A percentile compares a stretch with the other conserved stretches of the same genome.
phyloP scores from a whole-genome alignment of 139 green algal genomes.

The Coccomyxa sp. region DNA sequence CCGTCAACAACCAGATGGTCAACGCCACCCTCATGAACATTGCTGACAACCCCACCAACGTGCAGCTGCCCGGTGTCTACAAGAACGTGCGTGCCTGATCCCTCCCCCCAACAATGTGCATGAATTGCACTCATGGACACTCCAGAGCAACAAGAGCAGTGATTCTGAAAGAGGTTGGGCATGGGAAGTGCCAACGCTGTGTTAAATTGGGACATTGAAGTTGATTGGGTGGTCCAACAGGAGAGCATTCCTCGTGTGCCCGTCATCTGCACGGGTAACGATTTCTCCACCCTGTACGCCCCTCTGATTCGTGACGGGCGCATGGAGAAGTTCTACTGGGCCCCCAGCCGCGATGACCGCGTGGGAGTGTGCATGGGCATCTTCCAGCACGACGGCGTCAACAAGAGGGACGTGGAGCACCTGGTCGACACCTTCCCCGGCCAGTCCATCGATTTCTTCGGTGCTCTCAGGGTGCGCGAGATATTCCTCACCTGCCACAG shows the following conservation, averaged over 20 bases:
- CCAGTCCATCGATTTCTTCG: constrained; percentile 99
- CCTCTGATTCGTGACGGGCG: constrained; percentile 98
- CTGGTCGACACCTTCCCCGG: constrained; percentile 96
- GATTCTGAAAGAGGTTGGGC: not conserved
- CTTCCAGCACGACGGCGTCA: constrained; percentile 74
- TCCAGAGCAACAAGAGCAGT: not conserved
- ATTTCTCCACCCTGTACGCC: constrained; percentile 99
- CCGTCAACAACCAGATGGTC: constrained; percentile 99
- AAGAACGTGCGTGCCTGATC: constrained; percentile 34
- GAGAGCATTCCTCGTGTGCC: constrained; percentile 66
- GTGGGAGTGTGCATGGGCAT: constrained; percentile 96
- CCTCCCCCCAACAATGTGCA: not conserved
- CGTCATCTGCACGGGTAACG: constrained; percentile 96
- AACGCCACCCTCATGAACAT: constrained; percentile 99
- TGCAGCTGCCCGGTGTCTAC: constrained; percentile 96
- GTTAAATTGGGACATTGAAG: not conserved
- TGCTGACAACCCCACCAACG: constrained; percentile 98
- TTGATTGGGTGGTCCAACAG: not conserved
- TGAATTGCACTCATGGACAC: not conserved
- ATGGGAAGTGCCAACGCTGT: not conserved
- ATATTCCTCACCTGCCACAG: constrained; percentile 53
- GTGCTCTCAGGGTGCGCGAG: constrained; percentile 57
- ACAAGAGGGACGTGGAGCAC: constrained; percentile 60
- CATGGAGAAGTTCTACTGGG: constrained; percentile 99
- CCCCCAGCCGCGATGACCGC: constrained; percentile 88